Percentiles rank a stretch among this genome's conserved stretches.
Evolutionary conservation across 805 yeast species (phyloP).

Genomic region (Priceomyces castillae): DNA sequence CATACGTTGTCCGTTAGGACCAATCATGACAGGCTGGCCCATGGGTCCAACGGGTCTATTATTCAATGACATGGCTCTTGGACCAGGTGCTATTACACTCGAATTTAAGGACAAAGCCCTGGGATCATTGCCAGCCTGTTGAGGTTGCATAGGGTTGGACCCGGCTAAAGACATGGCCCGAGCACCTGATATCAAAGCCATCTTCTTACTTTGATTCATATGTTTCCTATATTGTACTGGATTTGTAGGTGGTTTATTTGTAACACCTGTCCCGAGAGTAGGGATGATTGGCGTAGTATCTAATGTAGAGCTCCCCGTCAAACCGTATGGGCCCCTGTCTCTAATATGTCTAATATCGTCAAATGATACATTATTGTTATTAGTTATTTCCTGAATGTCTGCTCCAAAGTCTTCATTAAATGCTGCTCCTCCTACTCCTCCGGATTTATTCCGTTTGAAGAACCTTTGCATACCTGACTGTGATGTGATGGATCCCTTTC

Average conservation of each 20-base stretch:
- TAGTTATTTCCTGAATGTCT: conserved; percentile 32
- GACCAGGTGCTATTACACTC: conserved; percentile 12
- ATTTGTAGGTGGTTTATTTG: conserved; percentile 25
- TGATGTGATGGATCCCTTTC: conserved; percentile 40
- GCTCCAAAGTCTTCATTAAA: conserved; percentile 40
- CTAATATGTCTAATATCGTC: conserved; percentile 62
- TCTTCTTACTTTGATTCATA: conserved; percentile 64
- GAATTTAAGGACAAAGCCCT: conserved; percentile 45
- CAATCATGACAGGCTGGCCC: conserved; percentile 6
- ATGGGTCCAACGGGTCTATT: conserved; percentile 12
- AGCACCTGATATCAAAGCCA: conserved; percentile 47
- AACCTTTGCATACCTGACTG: conserved; percentile 36
- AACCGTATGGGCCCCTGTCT: conserved; percentile 66
- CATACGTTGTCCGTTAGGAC: conserved; percentile 8
- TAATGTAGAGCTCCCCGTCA: conserved; percentile 29
- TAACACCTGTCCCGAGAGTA: conserved; percentile 38
- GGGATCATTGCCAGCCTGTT: conserved; percentile 25
- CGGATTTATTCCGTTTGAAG: conserved; percentile 39
- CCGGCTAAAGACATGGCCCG: conserved; percentile 42
- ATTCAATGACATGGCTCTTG: conserved; percentile 20
- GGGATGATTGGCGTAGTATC: conserved; percentile 79
- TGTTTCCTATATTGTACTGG: conserved; percentile 68
- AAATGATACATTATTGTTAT: conserved; percentile 49
- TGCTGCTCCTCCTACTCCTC: conserved; percentile 22
- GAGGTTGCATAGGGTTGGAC: conserved; percentile 25